These are phyloP conservation scores for Melampsora americana DNA, from an alignment of 1,284 basidiomycete species.

Conservation along the genomic window DNA sequence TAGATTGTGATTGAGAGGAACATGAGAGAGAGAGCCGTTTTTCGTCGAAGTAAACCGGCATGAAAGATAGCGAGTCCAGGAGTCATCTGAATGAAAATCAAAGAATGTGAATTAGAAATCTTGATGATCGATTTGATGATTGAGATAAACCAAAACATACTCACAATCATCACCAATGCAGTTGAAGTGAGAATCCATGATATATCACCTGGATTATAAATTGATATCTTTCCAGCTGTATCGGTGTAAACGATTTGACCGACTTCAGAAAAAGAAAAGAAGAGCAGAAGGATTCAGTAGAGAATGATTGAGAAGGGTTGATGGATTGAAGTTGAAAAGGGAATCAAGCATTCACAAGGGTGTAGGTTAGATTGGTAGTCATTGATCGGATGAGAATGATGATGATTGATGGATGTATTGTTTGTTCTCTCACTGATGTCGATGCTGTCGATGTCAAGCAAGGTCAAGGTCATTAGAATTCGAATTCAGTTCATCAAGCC, in stretches of 20 bases:
- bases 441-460: not conserved
- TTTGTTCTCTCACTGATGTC: not conserved
- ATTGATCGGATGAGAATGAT: not conserved
- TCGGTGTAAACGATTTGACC: slow-evolving; percentile 12
- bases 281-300: not conserved
- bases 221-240: not conserved
- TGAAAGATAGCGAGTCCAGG: slow-evolving; percentile 66
- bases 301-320: too few species aligned
- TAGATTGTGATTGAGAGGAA: slow-evolving; percentile 74
- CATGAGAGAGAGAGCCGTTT: slow-evolving; percentile 90
- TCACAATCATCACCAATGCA: not conserved
- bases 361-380: not conserved
- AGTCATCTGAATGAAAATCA: not conserved
- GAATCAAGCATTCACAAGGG: not conserved
- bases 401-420: not conserved
- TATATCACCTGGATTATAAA: not conserved
- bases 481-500: not conserved
- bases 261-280: not conserved
- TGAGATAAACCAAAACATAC: not conserved
- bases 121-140: not conserved
- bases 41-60: slow-evolving; percentile 73
- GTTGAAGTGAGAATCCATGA: slow-evolving; percentile 8
- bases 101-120: not conserved
- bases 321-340: too few species aligned
- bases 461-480: not conserved